A percentile compares a stretch with the other conserved stretches of the same genome.
phyloP scores from a whole-genome alignment of 2,329 filamentous ascomycete species.

The Stachybotrys chlorohalonatus region DNA sequence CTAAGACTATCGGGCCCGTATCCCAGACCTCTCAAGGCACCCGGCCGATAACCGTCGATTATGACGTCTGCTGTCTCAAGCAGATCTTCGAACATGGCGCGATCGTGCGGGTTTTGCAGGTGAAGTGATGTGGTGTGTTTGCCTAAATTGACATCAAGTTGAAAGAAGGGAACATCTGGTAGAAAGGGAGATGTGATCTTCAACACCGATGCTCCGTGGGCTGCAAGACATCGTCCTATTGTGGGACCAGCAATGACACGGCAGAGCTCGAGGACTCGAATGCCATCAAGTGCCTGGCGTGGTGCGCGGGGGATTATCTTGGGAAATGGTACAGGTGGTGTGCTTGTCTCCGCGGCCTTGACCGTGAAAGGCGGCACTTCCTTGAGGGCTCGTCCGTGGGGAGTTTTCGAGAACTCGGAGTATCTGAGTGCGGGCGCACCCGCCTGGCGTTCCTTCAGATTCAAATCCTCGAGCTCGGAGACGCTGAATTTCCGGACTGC shows the following conservation, averaged over 20 bases:
- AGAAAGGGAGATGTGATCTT: slow-evolving; percentile 20
- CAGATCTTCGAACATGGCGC: slow-evolving; percentile 10
- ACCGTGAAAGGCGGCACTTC: neutral
- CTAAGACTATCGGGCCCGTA: slow-evolving; percentile 11
- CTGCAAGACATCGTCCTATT: slow-evolving; percentile 19
- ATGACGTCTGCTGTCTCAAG: slow-evolving; percentile 22
- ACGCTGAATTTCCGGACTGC: slow-evolving; percentile 17
- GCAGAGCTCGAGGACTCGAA: slow-evolving; percentile 24
- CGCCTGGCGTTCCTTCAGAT: neutral
- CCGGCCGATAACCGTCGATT: slow-evolving; percentile 24
- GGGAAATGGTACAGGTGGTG: neutral
- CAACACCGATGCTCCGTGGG: slow-evolving; percentile 23
- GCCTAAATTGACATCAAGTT: slow-evolving; percentile 23
- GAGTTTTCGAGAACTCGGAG: neutral
- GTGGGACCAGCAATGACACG: slow-evolving; percentile 25
- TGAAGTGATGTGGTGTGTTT: slow-evolving; percentile 22
- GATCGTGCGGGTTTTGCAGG: slow-evolving; percentile 17
- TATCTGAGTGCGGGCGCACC: neutral
- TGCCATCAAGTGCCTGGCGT: slow-evolving; percentile 18
- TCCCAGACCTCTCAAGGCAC: slow-evolving; percentile 18
- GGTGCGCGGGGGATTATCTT: slow-evolving; percentile 10
- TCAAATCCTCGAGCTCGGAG: slow-evolving; percentile 9
- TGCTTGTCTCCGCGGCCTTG: neutral
- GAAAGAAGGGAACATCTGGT: slow-evolving; percentile 19
- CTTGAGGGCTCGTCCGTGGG: neutral